Evolutionary conservation across 768 basidiomycete genomes (phyloP).

Genomic region (Leccinum olivaceopallidum): DNA sequence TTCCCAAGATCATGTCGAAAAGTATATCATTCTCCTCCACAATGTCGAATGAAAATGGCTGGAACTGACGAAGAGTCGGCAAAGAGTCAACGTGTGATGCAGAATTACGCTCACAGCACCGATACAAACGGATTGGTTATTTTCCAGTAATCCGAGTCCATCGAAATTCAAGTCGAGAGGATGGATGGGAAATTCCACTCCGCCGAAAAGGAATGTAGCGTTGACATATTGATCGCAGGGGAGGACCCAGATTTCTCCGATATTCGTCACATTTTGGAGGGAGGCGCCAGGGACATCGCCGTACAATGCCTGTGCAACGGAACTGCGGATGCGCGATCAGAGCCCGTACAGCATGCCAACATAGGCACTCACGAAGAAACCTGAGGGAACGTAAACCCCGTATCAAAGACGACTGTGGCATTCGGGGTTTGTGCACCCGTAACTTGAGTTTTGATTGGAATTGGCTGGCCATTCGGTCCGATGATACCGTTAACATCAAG

Average conservation of each 20-base stretch:
- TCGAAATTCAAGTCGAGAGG: constrained; percentile 57
- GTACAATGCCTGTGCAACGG: constrained; percentile 63
- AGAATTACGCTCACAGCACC: constrained; percentile 42
- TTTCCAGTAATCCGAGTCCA: constrained; percentile 13
- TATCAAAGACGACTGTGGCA: constrained; percentile 64
- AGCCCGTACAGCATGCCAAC: constrained; percentile 11
- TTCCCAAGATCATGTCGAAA: constrained; percentile 71
- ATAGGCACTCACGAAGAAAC: constrained; percentile 45
- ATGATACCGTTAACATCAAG: constrained; percentile 63
- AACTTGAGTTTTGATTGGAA: constrained; percentile 48
- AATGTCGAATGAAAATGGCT: constrained; percentile 58
- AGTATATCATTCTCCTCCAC: constrained; percentile 14
- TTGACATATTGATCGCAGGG: constrained; percentile 68
- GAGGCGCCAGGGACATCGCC: constrained; percentile 52
- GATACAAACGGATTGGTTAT: constrained; percentile 34
- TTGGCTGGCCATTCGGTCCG: constrained; percentile 56
- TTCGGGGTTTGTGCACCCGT: constrained; percentile 42
- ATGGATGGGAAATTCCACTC: constrained; percentile 58
- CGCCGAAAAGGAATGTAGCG: constrained; percentile 62
- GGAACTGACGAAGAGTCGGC: constrained; percentile 49
- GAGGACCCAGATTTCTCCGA: constrained; percentile 56
- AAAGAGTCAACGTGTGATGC: neutral
- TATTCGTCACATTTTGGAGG: constrained; percentile 37
- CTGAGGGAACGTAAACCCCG: constrained; percentile 69
- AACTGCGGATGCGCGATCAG: constrained; percentile 32